Percentiles rank a stretch among this genome's conserved stretches.
Conservation (phyloP, 2,329 filamentous ascomycete species). For the Sporothrix mexicana region DNA sequence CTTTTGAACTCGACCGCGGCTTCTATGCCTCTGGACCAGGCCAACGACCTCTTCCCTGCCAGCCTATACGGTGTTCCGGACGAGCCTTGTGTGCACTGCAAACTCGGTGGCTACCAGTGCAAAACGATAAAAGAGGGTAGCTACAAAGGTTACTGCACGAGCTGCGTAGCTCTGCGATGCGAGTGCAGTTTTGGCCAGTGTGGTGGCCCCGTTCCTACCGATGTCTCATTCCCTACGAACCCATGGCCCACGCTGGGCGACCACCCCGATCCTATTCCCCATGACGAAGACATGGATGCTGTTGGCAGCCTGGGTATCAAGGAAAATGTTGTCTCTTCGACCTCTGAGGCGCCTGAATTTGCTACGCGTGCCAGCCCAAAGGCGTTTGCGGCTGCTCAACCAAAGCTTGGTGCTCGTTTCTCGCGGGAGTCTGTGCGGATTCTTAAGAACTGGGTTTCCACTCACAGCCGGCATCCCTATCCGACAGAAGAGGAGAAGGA, state of each 20-base stretch:
- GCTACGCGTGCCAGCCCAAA: constrained; percentile 37
- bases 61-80: constrained; percentile 51
- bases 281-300: constrained; percentile 46
- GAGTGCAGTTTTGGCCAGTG: constrained; percentile 62
- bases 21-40: constrained; percentile 40
- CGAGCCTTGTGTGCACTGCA: constrained; percentile 59
- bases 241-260: constrained; percentile 54
- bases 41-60: constrained; percentile 43
- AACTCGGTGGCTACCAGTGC: constrained; percentile 61
- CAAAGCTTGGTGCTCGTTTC: constrained; percentile 77
- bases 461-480: constrained; percentile 82
- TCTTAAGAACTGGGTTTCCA: constrained; percentile 82
- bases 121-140: constrained; percentile 65
- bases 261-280: constrained; percentile 50
- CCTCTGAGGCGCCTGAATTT: constrained; percentile 27
- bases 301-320: constrained; percentile 39
- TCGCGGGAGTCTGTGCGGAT: constrained; percentile 79
- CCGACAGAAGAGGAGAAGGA: constrained; percentile 88
- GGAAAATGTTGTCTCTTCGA: constrained; percentile 35
- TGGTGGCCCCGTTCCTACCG: constrained; percentile 44
- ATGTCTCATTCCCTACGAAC: constrained; percentile 51
- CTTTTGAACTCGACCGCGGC: constrained; percentile 2
- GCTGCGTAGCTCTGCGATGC: constrained; percentile 64
- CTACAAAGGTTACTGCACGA: constrained; percentile 66
- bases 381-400: constrained; percentile 43